Evolutionary conservation across 2,329 filamentous ascomycete genomes (phyloP).

Genomic region (Hymenoscyphus fraxineus): DNA sequence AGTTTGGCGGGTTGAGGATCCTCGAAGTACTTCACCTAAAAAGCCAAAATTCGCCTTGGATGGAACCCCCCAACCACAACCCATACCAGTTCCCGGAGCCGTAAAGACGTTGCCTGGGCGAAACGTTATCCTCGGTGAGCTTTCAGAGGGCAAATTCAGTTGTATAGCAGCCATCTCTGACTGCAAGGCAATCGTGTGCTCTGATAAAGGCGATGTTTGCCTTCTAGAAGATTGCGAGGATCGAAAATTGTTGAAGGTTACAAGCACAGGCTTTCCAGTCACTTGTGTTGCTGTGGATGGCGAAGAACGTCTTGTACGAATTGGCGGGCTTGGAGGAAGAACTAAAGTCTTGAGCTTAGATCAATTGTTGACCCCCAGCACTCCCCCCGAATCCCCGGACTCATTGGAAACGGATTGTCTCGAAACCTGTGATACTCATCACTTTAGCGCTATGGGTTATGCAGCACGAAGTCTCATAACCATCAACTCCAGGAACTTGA

Average conservation of each 20-base stretch:
- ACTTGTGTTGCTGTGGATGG: slow-evolving; percentile 38
- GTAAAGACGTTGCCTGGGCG: slow-evolving; percentile 76
- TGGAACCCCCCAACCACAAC: slow-evolving; percentile 29
- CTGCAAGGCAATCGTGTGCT: slow-evolving; percentile 74
- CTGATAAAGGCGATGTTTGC: slow-evolving; percentile 86
- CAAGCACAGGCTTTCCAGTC: slow-evolving; percentile 60
- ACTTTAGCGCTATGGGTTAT: slow-evolving; percentile 64
- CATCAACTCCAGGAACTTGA: slow-evolving; percentile 70
- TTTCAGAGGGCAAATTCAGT: slow-evolving; percentile 82
- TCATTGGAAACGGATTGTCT: slow-evolving; percentile 22
- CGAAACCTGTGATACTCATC: slow-evolving; percentile 35
- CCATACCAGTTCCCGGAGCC: slow-evolving; percentile 38
- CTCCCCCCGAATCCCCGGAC: slow-evolving; percentile 33
- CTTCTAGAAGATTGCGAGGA: slow-evolving; percentile 72
- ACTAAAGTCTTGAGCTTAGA: slow-evolving; percentile 50
- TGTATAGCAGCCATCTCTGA: slow-evolving; percentile 70
- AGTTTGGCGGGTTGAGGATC: slow-evolving; percentile 81
- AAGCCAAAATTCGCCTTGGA: slow-evolving; percentile 57
- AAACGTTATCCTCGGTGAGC: slow-evolving; percentile 77
- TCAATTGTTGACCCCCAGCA: slow-evolving; percentile 34
- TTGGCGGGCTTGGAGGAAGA: slow-evolving; percentile 38
- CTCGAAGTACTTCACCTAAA: slow-evolving; percentile 53
- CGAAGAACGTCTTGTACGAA: slow-evolving; percentile 34
- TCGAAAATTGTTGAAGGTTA: slow-evolving; percentile 65
- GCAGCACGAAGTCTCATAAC: slow-evolving; percentile 65